phyloP scores from a whole-genome alignment of 306 rosid genomes.

The Glycyrrhiza uralensis region DNA sequence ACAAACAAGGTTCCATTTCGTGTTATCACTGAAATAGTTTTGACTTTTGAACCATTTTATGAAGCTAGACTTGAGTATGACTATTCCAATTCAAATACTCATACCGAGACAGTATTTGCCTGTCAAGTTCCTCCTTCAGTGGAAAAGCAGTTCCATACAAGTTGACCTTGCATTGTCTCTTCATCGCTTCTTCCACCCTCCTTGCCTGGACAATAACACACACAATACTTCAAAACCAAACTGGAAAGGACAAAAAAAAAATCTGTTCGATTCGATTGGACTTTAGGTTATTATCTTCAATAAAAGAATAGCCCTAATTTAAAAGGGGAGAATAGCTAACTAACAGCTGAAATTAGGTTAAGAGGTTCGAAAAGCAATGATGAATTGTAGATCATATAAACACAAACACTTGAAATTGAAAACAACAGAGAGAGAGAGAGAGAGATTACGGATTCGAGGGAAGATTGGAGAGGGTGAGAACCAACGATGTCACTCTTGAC shows the following conservation, averaged over 20 bases:
- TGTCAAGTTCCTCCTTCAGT: slow-evolving; percentile 76
- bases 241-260: neutral
- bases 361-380: neutral
- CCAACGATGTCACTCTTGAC: slow-evolving; percentile 86
- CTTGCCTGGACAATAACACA: slow-evolving; percentile 33
- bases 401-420: neutral
- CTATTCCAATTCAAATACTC: neutral
- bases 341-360: neutral
- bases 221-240: neutral
- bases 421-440: neutral
- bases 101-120: slow-evolving; percentile 81
- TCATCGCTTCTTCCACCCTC: slow-evolving; percentile 53
- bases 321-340: neutral
- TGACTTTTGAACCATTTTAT: neutral
- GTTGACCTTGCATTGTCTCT: slow-evolving; percentile 58
- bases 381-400: neutral
- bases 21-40: neutral
- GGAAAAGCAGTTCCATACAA: slow-evolving; percentile 87
- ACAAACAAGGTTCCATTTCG: neutral
- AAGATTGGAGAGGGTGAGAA: slow-evolving; percentile 77
- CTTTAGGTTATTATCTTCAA: neutral
- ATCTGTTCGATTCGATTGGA: neutral
- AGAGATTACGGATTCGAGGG: slow-evolving; percentile 60
- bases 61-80: neutral
- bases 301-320: slow-evolving; percentile 25